Evolutionary conservation across 129 eudicot species (phyloP).

Genomic region (Chrysanthemum seticuspe): DNA sequence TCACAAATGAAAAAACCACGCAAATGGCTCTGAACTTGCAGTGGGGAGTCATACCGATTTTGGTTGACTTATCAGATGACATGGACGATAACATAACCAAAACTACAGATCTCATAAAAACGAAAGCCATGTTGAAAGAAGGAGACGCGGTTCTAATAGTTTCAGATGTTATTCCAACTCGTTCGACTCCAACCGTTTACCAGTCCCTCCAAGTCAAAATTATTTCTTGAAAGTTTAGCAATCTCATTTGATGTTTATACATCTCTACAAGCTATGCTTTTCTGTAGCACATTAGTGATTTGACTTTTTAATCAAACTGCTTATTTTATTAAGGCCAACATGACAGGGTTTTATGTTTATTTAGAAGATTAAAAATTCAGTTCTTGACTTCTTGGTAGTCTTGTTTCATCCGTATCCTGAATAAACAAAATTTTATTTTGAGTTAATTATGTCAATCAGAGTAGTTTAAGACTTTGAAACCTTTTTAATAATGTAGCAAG

Average conservation of each 20-base stretch:
- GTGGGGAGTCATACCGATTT: conserved; percentile 73
- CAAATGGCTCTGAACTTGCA: conserved; percentile 42
- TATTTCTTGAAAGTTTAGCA: conserved; percentile 17
- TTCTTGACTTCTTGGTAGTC: background rate
- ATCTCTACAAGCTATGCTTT: background rate
- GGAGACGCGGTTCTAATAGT: conserved; percentile 58
- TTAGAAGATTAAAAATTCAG: background rate
- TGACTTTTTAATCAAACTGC: too few relatives aligned
- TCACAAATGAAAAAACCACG: conserved; percentile 45
- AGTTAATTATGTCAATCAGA: background rate
- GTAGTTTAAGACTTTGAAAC: background rate
- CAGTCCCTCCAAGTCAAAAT: conserved; percentile 68
- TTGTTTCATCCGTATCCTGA: background rate
- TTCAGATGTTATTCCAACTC: conserved; percentile 53
- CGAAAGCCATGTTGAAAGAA: conserved; percentile 50
- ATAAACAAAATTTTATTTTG: background rate
- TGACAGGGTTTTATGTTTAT: background rate
- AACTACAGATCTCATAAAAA: conserved; percentile 45
- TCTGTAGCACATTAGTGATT: too few relatives aligned
- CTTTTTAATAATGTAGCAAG: background rate
- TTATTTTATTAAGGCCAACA: background rate
- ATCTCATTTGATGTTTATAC: background rate
- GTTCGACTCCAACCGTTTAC: conserved; percentile 26
- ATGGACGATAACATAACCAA: conserved; percentile 55
- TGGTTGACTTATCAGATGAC: conserved; percentile 65